Evolutionary conservation across 768 basidiomycete genomes (phyloP).

Genomic region (Amanita pallidorosea): DNA sequence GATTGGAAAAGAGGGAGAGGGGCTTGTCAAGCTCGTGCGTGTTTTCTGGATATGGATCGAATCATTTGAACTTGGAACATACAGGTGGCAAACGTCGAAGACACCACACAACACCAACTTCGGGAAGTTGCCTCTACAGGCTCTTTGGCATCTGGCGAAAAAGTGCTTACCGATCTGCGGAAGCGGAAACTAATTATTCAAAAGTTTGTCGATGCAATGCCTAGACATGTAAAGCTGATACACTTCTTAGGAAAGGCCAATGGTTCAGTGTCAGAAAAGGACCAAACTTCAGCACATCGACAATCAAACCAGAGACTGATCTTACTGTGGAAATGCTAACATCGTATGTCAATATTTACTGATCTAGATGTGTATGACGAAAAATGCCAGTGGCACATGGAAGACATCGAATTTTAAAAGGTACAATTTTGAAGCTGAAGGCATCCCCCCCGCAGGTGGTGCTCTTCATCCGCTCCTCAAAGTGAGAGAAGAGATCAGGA

Average conservation of each 20-base stretch:
- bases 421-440: conserved; percentile 98
- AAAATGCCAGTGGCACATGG: conserved; percentile 71
- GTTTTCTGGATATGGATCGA: background rate
- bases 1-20: conserved; percentile 86
- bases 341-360: conserved; percentile 37
- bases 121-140: conserved; percentile 66
- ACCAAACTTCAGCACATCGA: conserved; percentile 77
- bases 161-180: conserved; percentile 72
- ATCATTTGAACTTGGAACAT: background rate
- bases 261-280: conserved; percentile 92
- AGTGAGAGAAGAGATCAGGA: conserved; percentile 94
- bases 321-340: conserved; percentile 91
- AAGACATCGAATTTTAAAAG: conserved; percentile 91
- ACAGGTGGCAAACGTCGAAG: conserved; percentile 56
- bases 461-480: conserved; percentile 94
- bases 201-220: conserved; percentile 38
- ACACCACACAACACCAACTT: conserved; percentile 67
- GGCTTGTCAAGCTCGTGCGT: conserved; percentile 78
- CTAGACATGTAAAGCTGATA: background rate
- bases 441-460: conserved; percentile 80
- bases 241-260: conserved; percentile 74
- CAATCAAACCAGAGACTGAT: conserved; percentile 91
- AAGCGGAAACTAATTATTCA: conserved; percentile 86
- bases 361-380: conserved; percentile 4
- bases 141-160: conserved; percentile 65